Evolutionary conservation across 2,329 filamentous ascomycete genomes (phyloP), one percentile per base, ranked within the genome.

Genomic region (Xylogone sp.): DNA sequence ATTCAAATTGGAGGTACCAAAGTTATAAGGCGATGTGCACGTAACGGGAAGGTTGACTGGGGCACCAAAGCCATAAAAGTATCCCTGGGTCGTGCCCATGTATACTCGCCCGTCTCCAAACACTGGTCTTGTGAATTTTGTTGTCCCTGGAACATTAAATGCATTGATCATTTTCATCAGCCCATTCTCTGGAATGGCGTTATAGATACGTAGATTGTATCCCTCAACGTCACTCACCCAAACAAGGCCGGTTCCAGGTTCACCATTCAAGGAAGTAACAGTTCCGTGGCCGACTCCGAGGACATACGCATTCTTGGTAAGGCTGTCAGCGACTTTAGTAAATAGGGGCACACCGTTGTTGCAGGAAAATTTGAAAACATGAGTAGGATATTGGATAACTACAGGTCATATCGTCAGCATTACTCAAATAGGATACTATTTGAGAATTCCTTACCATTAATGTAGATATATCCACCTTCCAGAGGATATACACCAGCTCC

Each of bases 321-420:
- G 70, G 2, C 71, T 76, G 49, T 76, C 72, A 3, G 75, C 75
- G 1, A 81, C 74, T 58, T 78, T 76, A 20, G 76, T 74, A 48
- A 84, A 82, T 2, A 72, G 71, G 0, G 79, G 75, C 9, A 75
- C 70, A 3, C 78, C 79, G 20, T 67, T 65, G 53, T 71, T 67
- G 60, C 77, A 82, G 2, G 75, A 73, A 60, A 83, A 83, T 56
- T 82, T 78, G 70, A 82, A 83, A 18, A 81, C 77, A 46, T 78
- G 72, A 0, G 78, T 78, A 13, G 75, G 71, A 57, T 76, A 77
- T 57, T 76, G 72, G 49, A 82, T 80, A 4, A 81, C 69, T 61
- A 21, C 42, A 27, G 6, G 10, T 10, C 24, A 27, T 34, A 6
- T 3, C 2, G 27, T 59, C 50, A 57, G 56, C 43, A 21, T 21